Conservation (phyloP, 1,139 yeast genomes). For the Yamadazyma buinensis region DNA sequence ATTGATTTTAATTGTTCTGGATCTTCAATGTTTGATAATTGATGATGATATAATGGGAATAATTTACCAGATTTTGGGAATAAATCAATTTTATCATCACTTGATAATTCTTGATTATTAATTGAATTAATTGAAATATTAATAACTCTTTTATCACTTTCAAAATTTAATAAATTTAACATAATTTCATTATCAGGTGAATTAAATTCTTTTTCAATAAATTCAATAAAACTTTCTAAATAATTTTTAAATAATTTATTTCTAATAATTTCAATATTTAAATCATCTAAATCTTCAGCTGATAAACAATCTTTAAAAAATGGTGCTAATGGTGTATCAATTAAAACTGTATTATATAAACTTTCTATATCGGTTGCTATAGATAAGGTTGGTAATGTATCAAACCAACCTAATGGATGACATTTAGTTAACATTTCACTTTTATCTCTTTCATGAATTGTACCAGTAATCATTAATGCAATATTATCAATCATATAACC, state of each 20-base stretch:
- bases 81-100: conserved; percentile 65
- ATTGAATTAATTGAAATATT: conserved; percentile 89
- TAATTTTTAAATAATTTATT: conserved; percentile 91
- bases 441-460: conserved; percentile 91
- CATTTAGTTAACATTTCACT: conserved; percentile 83
- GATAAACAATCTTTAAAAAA: conserved; percentile 88
- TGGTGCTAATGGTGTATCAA: conserved; percentile 96
- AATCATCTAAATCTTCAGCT: conserved; percentile 93
- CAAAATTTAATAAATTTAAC: conserved; percentile 75
- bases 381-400: conserved; percentile 89
- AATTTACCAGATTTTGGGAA: conserved; percentile 81
- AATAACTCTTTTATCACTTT: conserved; percentile 92
- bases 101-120: conserved; percentile 66
- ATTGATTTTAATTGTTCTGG: conserved; percentile 75
- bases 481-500: conserved; percentile 99
- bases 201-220: conserved; percentile 56
- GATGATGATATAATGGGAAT: conserved; percentile 69
- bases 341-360: conserved; percentile 87
- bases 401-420: conserved; percentile 98
- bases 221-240: conserved; percentile 78
- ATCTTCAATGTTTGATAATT: conserved; percentile 76
- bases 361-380: conserved; percentile 94
- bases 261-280: conserved; percentile 91
- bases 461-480: conserved; percentile 92
- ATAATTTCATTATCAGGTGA: conserved; percentile 81